A percentile compares a stretch with the other conserved stretches of the same genome.
These are phyloP conservation scores for Primulina tabacum DNA, from an alignment of 257 asterid genomes.

Conservation along the genomic window DNA sequence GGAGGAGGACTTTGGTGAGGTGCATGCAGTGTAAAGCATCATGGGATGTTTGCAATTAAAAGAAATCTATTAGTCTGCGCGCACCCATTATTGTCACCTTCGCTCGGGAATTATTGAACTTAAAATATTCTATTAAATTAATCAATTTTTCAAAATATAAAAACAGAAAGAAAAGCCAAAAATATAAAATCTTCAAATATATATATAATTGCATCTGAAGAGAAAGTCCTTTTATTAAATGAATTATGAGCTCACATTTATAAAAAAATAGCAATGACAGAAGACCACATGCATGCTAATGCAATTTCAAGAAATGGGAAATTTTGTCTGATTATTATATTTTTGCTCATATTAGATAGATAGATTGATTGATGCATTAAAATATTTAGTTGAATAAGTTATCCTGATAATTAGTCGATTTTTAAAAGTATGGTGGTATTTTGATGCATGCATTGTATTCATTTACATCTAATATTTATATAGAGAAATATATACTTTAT, in stretches of 20 bases:
- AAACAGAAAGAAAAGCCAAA: no score
- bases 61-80: neutral
- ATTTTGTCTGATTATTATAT: neutral
- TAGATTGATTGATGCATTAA: no score
- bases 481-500: neutral
- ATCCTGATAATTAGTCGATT: neutral
- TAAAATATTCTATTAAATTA: no score
- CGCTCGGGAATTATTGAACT: no score
- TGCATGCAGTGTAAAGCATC: constrained; percentile 35
- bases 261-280: neutral
- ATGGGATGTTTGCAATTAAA: constrained; percentile 54
- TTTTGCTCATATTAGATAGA: neutral
- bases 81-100: no score
- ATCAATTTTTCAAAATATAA: no score
- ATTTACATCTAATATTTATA: neutral
- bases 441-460: no score
- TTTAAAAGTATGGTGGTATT: neutral
- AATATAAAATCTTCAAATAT: no score
- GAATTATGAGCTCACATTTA: neutral
- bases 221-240: no score
- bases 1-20: constrained; percentile 28
- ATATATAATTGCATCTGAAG: no score
- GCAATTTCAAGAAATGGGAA: neutral
- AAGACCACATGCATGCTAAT: neutral
- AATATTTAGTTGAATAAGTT: neutral